These are phyloP conservation scores for Botrytis cinerea DNA, from an alignment of 2,329 filamentous ascomycete genomes.

Conservation along the genomic window DNA sequence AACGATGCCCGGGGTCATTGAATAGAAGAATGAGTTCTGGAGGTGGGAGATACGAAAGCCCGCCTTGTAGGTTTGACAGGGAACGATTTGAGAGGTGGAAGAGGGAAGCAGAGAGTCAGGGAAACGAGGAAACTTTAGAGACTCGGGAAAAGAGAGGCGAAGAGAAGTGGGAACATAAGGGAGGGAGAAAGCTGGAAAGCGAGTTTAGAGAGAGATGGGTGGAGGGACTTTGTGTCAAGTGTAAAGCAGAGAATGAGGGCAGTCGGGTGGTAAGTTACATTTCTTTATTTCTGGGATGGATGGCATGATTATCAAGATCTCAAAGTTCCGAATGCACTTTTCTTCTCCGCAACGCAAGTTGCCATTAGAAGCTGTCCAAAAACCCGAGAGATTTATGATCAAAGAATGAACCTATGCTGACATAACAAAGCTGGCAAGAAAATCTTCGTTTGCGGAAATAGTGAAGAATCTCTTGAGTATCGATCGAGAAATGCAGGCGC, in stretches of 20 bases:
- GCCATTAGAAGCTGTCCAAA: neutral
- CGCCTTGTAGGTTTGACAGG: neutral
- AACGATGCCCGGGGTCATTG: neutral
- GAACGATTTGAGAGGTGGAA: neutral
- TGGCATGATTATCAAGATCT: neutral
- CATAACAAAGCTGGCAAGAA: neutral
- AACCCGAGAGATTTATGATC: no score
- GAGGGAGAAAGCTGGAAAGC: neutral
- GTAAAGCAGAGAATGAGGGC: neutral
- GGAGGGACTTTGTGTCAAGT: neutral
- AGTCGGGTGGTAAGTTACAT: neutral
- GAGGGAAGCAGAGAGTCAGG: neutral
- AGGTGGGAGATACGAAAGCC: neutral
- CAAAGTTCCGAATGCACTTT: neutral
- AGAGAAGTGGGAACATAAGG: neutral
- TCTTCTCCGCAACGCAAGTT: neutral
- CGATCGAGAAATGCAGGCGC: neutral
- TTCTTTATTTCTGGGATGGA: neutral
- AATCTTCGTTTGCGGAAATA: neutral
- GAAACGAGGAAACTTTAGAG: no score
- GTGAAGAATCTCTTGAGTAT: slow-evolving; percentile 8
- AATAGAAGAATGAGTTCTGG: neutral
- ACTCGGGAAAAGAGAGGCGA: neutral
- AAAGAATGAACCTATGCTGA: neutral
- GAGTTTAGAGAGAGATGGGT: neutral